Percentiles rank a stretch among this genome's conserved stretches.
Conservation (phyloP, 352 stramenopile genomes). For the Phytophthora parvispora region DNA sequence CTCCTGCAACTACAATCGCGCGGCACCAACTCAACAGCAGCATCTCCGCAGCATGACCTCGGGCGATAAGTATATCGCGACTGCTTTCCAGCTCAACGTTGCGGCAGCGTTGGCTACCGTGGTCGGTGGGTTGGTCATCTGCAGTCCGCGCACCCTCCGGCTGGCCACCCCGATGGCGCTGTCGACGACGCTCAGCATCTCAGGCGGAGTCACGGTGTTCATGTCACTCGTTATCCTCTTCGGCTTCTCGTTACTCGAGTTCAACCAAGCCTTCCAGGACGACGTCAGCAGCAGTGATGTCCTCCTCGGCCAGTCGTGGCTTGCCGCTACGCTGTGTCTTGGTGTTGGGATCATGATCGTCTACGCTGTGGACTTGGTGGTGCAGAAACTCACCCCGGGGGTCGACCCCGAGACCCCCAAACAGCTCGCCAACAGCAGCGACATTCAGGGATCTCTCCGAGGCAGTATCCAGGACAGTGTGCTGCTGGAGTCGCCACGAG, state of each 20-base stretch:
- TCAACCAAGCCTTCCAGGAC: conserved; percentile 38
- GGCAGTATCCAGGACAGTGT: conserved; percentile 33
- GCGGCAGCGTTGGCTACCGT: conserved; percentile 59
- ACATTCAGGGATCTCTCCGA: conserved; percentile 2
- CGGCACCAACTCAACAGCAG: neutral
- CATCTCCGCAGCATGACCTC: neutral
- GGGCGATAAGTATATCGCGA: conserved; percentile 6
- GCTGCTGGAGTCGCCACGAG: conserved; percentile 33
- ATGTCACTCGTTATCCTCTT: conserved; percentile 79
- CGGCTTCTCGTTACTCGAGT: conserved; percentile 45
- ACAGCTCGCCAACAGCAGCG: neutral
- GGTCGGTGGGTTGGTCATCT: conserved; percentile 68
- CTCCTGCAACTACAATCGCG: too few relatives aligned
- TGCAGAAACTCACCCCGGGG: conserved; percentile 50
- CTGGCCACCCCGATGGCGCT: conserved; percentile 64
- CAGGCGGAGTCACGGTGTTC: conserved; percentile 77
- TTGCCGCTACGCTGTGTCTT: conserved; percentile 87
- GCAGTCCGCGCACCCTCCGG: conserved; percentile 56
- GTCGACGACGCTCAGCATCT: conserved; percentile 66
- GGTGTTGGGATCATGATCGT: conserved; percentile 79
- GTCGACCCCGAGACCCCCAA: conserved; percentile 24
- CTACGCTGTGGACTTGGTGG: conserved; percentile 55
- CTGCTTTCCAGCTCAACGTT: conserved; percentile 53
- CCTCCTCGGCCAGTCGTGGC: conserved; percentile 57
- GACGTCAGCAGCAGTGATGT: conserved; percentile 26